Percentiles rank a stretch among this genome's conserved stretches.
Evolutionary conservation across 1,284 basidiomycete genomes (phyloP).

Genomic region (Puccinia hordei): DNA sequence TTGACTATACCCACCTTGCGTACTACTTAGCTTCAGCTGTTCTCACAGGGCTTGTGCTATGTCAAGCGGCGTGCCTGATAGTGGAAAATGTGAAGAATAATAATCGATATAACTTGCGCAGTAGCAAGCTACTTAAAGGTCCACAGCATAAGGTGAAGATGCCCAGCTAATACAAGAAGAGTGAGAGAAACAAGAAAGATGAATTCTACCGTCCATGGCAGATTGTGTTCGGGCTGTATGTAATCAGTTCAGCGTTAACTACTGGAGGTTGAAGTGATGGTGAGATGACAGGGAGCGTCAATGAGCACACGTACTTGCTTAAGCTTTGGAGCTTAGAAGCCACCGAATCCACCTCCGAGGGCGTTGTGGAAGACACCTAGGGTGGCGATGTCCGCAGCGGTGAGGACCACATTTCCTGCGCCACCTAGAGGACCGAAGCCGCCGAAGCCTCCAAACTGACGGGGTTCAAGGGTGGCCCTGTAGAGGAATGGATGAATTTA

Average conservation of each 20-base stretch:
- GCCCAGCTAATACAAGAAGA: not conserved
- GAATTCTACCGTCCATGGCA: not conserved
- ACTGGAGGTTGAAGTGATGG: too few species aligned
- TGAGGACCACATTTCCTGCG: not conserved
- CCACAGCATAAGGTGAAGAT: not conserved
- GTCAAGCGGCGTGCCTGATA: too few species aligned
- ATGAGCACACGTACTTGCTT: too few species aligned
- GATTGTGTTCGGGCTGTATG: too few species aligned
- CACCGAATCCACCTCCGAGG: not conserved
- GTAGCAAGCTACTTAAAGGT: constrained; percentile 8
- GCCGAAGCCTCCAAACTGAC: not conserved
- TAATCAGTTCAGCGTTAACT: too few species aligned
- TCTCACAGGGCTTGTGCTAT: too few species aligned
- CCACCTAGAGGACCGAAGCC: not conserved
- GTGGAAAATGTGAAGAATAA: not conserved
- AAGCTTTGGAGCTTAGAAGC: not conserved
- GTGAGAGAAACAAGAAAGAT: not conserved
- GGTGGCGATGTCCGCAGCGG: not conserved
- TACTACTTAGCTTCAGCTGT: too few species aligned
- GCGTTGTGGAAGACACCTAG: not conserved
- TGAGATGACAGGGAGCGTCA: not conserved
- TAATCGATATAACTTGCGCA: constrained; percentile 11
- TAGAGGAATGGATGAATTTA: too few species aligned
- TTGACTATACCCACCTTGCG: too few species aligned
- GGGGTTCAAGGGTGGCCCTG: not conserved